Percentiles rank a stretch among this genome's conserved stretches.
Evolutionary conservation across 495 filamentous ascomycete species (phyloP).

Genomic region (Penicillium flavigenum): DNA sequence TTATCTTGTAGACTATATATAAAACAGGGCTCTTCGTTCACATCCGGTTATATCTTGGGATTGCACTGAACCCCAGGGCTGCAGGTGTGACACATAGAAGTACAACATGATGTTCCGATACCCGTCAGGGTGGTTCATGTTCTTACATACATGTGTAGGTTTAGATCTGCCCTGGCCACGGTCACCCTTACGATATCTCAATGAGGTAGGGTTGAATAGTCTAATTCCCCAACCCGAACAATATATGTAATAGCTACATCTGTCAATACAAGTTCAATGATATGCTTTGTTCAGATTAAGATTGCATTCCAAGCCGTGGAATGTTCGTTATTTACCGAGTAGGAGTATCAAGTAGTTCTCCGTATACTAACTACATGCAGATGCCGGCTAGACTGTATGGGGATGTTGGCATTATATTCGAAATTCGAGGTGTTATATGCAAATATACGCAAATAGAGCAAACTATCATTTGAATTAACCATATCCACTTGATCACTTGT

Average conservation of each 20-base stretch:
- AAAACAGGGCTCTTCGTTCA: no score
- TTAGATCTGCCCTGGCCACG: no score
- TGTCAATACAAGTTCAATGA: neutral
- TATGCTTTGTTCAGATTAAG: neutral
- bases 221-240: neutral
- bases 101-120: no score
- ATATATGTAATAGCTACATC: neutral
- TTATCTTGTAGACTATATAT: no score
- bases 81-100: no score
- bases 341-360: neutral
- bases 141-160: no score
- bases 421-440: neutral
- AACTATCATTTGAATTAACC: neutral
- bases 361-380: neutral
- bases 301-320: conserved; percentile 1
- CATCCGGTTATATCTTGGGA: no score
- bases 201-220: no score
- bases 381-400: neutral
- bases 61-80: no score
- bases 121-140: no score
- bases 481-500: neutral
- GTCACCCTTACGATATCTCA: no score
- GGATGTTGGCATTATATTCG: neutral
- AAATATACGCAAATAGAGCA: neutral
- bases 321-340: neutral